phyloP scores from a whole-genome alignment of 306 rosid genomes.

The Vigna trinervia region DNA sequence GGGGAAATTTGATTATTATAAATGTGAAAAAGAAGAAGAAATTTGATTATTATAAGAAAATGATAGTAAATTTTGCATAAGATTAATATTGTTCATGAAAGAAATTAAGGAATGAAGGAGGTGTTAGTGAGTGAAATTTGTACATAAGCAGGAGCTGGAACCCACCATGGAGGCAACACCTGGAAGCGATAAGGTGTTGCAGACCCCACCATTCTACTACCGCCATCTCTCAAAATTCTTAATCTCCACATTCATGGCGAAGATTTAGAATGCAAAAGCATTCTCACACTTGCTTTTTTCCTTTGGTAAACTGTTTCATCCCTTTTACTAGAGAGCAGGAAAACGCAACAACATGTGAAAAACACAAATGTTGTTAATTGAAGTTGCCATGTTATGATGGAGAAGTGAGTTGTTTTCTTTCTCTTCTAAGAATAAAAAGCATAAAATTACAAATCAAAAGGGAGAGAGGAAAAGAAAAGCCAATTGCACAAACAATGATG shows the following conservation, averaged over 20 bases:
- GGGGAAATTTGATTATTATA: background rate
- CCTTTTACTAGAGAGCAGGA: slow-evolving; percentile 40
- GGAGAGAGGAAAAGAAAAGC: slow-evolving; percentile 58
- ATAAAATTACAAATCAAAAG: slow-evolving; percentile 40
- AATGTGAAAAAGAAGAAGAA: background rate
- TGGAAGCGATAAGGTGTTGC: slow-evolving; percentile 70
- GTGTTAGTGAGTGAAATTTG: slow-evolving; percentile 84
- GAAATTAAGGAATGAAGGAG: slow-evolving; percentile 74
- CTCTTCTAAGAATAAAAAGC: slow-evolving; percentile 44
- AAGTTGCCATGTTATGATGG: slow-evolving; percentile 47
- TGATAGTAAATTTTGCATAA: background rate
- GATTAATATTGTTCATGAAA: background rate
- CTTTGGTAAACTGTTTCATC: slow-evolving; percentile 48
- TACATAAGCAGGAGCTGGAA: slow-evolving; percentile 58
- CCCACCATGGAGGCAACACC: slow-evolving; percentile 77
- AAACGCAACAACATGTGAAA: background rate
- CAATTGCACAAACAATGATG: slow-evolving; percentile 74
- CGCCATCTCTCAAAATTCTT: slow-evolving; percentile 48
- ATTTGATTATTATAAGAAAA: background rate
- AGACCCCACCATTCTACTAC: slow-evolving; percentile 53
- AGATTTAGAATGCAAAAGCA: slow-evolving; percentile 17
- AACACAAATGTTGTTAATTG: background rate
- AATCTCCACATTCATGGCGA: slow-evolving; percentile 60
- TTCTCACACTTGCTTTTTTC: background rate
- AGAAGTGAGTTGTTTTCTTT: slow-evolving; percentile 50